Base-by-base conservation (phyloP, 257 asterid species). In the Penstemon barbatus region DNA sequence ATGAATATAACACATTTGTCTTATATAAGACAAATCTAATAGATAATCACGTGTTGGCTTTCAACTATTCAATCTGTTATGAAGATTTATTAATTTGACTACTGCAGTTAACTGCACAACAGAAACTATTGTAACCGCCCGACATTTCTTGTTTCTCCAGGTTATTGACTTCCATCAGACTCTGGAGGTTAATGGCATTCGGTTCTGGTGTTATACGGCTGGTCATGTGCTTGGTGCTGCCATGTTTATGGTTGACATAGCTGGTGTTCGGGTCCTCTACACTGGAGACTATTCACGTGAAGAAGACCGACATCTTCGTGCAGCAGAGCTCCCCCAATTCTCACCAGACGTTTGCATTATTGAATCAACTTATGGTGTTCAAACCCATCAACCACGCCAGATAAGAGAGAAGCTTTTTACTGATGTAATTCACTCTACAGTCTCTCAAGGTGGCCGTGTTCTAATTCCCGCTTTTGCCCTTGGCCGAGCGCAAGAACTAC, bases 211-310 rank as follows among this genome's bases (percentile, higher is more conserved):
- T 78, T 94, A 94, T 58, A 94, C 99, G 39, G 99, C 99, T 10
- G 98, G 99, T 15, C 99, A 94, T 66, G 99, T 94, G 50, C 99
- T 94, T 65, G 99, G 99, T 73, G 99, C 99, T 65, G 97, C 99
- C 77, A 94, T 94, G 99, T 94, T 94, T 75, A 89, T 91, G 99
- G 99, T 94, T 11, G 97, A 91, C 76, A 94, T 94, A 80, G 99
- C 99, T 62, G 97, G 97, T 46, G 96, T 91, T 5, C 92, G 96
- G 43, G 91, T 94, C 65, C 99, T 94, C 72, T 94, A 94, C 70
- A 94, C 99, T 4, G 97, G 99, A 61, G 99, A 94, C 81, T 94
- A 91, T 72, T 94, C 97, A 11, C 89, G 97, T 6, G 99, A 94
- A 77, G 97, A 91, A 75, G 99, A 94, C 75, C 85, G 99, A 10